Evolutionary conservation across 2,329 filamentous ascomycete species (phyloP).

Genomic region (Calonectria leucothoes): DNA sequence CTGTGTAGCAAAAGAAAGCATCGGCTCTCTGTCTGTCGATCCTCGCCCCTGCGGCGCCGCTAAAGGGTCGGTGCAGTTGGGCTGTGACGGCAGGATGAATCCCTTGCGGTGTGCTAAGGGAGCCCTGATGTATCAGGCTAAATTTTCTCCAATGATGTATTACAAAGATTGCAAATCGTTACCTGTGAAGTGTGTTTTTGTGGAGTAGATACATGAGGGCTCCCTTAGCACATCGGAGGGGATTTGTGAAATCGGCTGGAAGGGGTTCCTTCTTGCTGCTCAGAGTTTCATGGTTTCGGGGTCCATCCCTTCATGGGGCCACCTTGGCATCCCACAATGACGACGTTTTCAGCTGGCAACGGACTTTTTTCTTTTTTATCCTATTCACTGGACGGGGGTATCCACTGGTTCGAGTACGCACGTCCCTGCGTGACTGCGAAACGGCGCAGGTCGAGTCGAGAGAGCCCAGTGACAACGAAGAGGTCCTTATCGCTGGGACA

Average conservation of each 20-base stretch:
- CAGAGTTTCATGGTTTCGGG: background rate
- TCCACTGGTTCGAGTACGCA: background rate
- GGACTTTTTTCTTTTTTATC: background rate
- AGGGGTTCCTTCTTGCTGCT: background rate
- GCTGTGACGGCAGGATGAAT: background rate
- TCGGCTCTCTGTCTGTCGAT: background rate
- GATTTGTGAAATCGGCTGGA: background rate
- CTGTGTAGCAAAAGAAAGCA: background rate
- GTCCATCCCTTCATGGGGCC: background rate
- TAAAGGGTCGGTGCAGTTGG: background rate
- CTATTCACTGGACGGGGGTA: background rate
- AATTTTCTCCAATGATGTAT: too few relatives aligned
- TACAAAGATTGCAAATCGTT: too few relatives aligned
- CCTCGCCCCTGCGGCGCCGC: background rate
- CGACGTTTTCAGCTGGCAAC: constrained; percentile 5
- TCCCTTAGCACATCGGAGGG: too few relatives aligned
- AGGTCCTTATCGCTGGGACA: background rate
- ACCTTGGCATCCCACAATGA: background rate
- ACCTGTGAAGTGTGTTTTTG: too few relatives aligned
- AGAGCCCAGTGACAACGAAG: background rate
- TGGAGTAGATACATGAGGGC: too few relatives aligned
- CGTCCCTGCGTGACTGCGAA: background rate
- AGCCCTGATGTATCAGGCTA: too few relatives aligned
- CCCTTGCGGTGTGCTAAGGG: too few relatives aligned
- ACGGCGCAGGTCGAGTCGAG: background rate